Evolutionary conservation across 164 flowering plant species (phyloP).

Genomic region (Berberis vulgaris): DNA sequence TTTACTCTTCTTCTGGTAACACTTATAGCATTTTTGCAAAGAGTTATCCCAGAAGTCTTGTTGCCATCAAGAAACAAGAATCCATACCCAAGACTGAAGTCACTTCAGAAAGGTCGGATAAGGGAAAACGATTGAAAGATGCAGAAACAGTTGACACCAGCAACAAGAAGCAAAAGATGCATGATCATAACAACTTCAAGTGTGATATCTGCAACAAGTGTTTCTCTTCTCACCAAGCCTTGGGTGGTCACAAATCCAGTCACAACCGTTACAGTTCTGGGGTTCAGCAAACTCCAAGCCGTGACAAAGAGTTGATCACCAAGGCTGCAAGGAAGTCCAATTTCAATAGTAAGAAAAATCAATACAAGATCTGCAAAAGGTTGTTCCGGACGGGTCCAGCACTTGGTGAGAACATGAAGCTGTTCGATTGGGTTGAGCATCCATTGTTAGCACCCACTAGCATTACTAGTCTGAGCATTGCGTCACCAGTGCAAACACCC

Average conservation of each 20-base stretch:
- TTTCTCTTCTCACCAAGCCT: constrained; percentile 49
- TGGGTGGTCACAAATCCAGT: constrained; percentile 70
- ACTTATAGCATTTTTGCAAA: constrained; percentile 15
- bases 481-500: too few species aligned
- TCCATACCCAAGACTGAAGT: too few species aligned
- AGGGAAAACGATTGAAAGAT: too few species aligned
- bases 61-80: neutral
- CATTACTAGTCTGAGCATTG: too few species aligned
- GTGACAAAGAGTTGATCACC: too few species aligned
- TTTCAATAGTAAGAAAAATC: constrained; percentile 1
- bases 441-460: too few species aligned
- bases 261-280: constrained; percentile 24
- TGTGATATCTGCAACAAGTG: constrained; percentile 36
- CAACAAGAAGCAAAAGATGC: constrained; percentile 7
- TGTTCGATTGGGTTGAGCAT: constrained; percentile 11
- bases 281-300: neutral
- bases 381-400: constrained; percentile 33
- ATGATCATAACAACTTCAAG: constrained; percentile 21
- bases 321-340: too few species aligned
- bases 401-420: constrained; percentile 34
- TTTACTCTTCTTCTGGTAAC: too few species aligned
- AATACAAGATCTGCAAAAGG: constrained; percentile 28
- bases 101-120: too few species aligned
- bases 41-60: constrained; percentile 24
- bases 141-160: neutral